These are phyloP conservation scores for Trapa incisa DNA, from an alignment of 345 rosid genomes.

Conservation along the genomic window DNA sequence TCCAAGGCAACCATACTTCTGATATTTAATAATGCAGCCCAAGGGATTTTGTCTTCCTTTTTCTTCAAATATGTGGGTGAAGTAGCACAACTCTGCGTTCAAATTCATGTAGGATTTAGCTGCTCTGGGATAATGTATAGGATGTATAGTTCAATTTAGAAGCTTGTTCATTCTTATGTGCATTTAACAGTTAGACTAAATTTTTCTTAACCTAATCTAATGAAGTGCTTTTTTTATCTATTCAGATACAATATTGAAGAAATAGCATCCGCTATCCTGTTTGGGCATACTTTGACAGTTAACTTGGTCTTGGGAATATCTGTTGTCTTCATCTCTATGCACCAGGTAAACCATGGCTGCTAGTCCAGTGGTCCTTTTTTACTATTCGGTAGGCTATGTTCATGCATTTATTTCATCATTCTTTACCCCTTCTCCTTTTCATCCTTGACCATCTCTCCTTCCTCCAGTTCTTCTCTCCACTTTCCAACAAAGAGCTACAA, in stretches of 20 bases:
- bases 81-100: neutral
- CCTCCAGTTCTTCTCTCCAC: slow-evolving; percentile 28
- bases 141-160: neutral
- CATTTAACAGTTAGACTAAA: neutral
- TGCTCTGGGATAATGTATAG: no score
- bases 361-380: neutral
- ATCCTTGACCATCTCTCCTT: neutral
- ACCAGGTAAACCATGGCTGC: slow-evolving; percentile 17
- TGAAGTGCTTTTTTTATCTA: slow-evolving; percentile 6
- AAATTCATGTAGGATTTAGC: no score
- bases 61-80: slow-evolving; percentile 34
- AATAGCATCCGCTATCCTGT: slow-evolving; percentile 24
- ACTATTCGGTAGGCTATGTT: neutral
- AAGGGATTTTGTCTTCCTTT: slow-evolving; percentile 30
- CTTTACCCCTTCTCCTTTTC: neutral
- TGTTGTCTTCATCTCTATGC: slow-evolving; percentile 31
- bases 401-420: neutral
- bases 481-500: slow-evolving; percentile 22
- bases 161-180: neutral
- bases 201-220: neutral
- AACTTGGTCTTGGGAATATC: slow-evolving; percentile 30
- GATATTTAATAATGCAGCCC: slow-evolving; percentile 31
- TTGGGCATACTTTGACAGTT: slow-evolving; percentile 25
- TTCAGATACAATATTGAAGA: slow-evolving; percentile 34
- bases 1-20: slow-evolving; percentile 27